These are phyloP conservation scores for Starmerella riodocensis DNA, from an alignment of 805 yeast genomes.

Conservation along the genomic window DNA sequence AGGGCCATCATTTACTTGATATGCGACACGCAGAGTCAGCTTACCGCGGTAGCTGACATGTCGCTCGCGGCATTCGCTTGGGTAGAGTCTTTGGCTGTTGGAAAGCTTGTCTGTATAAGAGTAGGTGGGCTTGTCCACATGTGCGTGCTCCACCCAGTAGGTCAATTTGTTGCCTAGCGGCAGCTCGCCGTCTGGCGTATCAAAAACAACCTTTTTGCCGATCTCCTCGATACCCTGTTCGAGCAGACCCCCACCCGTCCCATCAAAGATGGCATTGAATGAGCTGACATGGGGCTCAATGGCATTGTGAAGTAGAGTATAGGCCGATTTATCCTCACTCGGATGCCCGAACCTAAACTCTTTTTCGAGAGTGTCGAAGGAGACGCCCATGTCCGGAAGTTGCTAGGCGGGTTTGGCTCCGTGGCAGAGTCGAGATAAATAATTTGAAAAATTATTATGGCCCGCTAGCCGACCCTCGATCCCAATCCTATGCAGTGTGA, in stretches of 20 bases:
- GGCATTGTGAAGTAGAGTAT: slow-evolving; percentile 73
- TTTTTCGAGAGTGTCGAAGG: slow-evolving; percentile 70
- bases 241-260: slow-evolving; percentile 70
- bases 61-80: slow-evolving; percentile 84
- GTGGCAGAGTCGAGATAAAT: not conserved
- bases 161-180: slow-evolving; percentile 74
- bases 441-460: no score
- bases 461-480: no score
- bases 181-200: slow-evolving; percentile 46
- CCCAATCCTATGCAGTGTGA: no score
- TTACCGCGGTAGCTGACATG: slow-evolving; percentile 69
- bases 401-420: not conserved
- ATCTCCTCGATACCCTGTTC: slow-evolving; percentile 80
- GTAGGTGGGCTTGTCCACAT: slow-evolving; percentile 75
- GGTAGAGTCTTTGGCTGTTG: slow-evolving; percentile 62
- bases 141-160: slow-evolving; percentile 78
- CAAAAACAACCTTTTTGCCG: slow-evolving; percentile 75
- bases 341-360: slow-evolving; percentile 78
- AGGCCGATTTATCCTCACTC: slow-evolving; percentile 72
- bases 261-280: slow-evolving; percentile 87
- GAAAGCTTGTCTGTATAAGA: slow-evolving; percentile 59
- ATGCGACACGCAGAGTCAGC: slow-evolving; percentile 61
- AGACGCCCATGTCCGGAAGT: slow-evolving; percentile 25
- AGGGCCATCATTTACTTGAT: slow-evolving; percentile 82
- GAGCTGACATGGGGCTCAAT: slow-evolving; percentile 93